Evolutionary conservation across 495 filamentous ascomycete species (phyloP), one percentile per base, ranked within the genome.

Genomic region (Tuber aestivum): DNA sequence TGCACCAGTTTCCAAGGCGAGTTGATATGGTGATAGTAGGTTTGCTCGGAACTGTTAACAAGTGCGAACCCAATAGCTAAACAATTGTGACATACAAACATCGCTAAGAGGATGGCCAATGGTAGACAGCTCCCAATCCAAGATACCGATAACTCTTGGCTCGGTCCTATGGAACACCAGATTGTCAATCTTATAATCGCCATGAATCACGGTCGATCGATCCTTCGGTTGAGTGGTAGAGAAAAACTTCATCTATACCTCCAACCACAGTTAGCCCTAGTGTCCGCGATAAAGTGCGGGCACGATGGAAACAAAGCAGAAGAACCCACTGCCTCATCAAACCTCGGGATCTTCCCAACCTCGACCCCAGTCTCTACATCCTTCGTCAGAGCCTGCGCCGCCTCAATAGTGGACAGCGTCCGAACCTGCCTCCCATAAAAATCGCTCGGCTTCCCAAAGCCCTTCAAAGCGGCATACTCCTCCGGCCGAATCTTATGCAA

Each of bases 111-210:
- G 95, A 83, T 99, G 94, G 70, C 95, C 95, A 40, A 97, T 91
- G 0, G 95, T 99, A 45, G 93, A 94, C 92, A 97, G 94, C 84
- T 97, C 94, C 94, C 94, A 97, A 85, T 99, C 95, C 10, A 98
- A 85, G 70, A 98, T 93, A 9, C 94, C 95, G 85, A 97, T 94
- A 18, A 98, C 94, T 70, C 90, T 84, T 20, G 95, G 89, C 84
- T 96, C 93, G 0, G 90, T 94, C 84, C 92, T 90, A 84, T 97
- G 93, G 83, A 95, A 99, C 69, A 99, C 92, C 75, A 98, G 85
- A 80, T 99, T 99, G 84, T 99, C 95, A 81, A 99, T 95, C 85
- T 99, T 99, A 86, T 95, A 99, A 81, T 99, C 95, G 40, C 95
- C 95, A 81, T 99, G 95, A 40, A 99, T 90, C 35, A 97, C 86